Base-by-base conservation (phyloP, 2,329 filamentous ascomycete genomes). In the Fusarium dimerum region DNA sequence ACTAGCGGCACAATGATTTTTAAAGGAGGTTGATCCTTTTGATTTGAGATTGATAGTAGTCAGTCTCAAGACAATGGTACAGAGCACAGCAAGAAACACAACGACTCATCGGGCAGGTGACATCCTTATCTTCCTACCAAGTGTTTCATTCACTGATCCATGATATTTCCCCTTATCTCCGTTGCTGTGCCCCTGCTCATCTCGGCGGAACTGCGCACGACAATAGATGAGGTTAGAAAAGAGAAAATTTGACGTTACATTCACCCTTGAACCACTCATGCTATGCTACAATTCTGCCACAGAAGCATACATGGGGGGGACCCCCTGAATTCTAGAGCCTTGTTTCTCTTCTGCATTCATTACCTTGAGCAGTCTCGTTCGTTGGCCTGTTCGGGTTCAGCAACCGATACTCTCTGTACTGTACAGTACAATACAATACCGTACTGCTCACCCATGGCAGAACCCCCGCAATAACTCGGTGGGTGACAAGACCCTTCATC, bases 211-310 rank as follows among this genome's bases (percentile, higher is more conserved):
- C 20, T 26, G 20, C 20, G 7, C 20, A 26, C 20, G 20, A 26
- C 20, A 26, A 26, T 5, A 16, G 48, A 11, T 30, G 26, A 40
- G 16, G 13, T 4, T 13, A 13, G 9, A 16, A 39, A 16, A 13
- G 39, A 47, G 43, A 51, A 43, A 51, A 46, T 51, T 39, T 11
- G 45, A 46, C 16, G 43, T 51, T 51, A 39, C 43, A 46, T 46
- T 20, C 34, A 34, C 48, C 48, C 43, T 38, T 43, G 13, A 46
- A 38, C 42, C 18, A 29, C 36, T 20, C 38, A 17, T 32, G 29
- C 40, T 51, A 16, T 36, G 32, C 32, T 9, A 36, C 32, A 36
- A 15, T 36, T 36, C 32, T 36, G 32, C 32, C 32, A 36, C 32
- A 36, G 9, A 12, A 15, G 32, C 9, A 36, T 6, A 15, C 13